Evolutionary conservation across 2,329 filamentous ascomycete species (phyloP), one percentile per base, ranked within the genome.

Genomic region (Calonectria hongkongensis): DNA sequence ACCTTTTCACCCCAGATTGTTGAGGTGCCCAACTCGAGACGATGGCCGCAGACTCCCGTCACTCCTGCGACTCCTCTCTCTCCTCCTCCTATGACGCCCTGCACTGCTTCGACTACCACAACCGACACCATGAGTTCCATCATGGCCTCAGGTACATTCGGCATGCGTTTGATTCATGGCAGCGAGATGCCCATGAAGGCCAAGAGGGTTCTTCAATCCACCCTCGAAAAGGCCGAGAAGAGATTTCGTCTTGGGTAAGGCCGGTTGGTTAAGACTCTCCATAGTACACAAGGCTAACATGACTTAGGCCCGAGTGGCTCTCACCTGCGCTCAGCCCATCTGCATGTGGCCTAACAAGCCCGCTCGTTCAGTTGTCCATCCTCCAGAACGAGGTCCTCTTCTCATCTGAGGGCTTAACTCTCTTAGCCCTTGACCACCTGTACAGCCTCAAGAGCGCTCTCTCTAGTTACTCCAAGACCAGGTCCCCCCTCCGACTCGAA

Each of bases 371-470:
- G 67, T 87, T 88, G 70, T 92, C 90, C 33, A 84, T 92, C 30
- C 79, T 83, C 48, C 92, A 93, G 76, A 91, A 92, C 79, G 89
- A 92, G 71, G 82, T 90, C 28, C 85, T 93, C 66, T 93, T 92
- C 85, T 87, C 88, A 2, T 87, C 89, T 2, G 88, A 90, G 30
- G 90, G 90, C 21, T 85, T 94, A 13, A 91, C 88, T 0, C 83
- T 94, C 9, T 81, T 92, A 16, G 87, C 90, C 0, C 86, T 93
- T 13, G 92, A 93, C 81, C 87, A 90, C 63, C 82, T 92, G 56
- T 94, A 92, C 83, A 91, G 89, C 50, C 90, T 94, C 84, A 92
- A 92, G 81, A 86, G 87, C 58, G 89, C 90, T 1, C 85, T 93
- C 13, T 87, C 89, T 21, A 87, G 87, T 74, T 92, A 92, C 80